Evolutionary conservation across 768 basidiomycete genomes (phyloP).

Genomic region (Leccinum fibrillosum): DNA sequence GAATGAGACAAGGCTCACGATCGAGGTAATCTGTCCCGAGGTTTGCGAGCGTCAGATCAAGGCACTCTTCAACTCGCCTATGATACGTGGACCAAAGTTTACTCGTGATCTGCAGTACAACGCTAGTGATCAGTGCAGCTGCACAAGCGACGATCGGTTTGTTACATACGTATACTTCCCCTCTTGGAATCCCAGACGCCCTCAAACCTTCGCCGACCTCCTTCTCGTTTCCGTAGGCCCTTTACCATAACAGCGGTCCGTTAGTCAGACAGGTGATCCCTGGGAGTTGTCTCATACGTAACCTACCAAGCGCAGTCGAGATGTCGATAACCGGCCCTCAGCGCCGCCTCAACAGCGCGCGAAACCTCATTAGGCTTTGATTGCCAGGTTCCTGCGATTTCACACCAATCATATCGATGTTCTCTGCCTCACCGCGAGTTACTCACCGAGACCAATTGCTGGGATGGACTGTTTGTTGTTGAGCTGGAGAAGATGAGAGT

Average conservation of each 20-base stretch:
- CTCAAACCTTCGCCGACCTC: slow-evolving; percentile 81
- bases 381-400: slow-evolving; percentile 70
- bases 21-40: slow-evolving; percentile 88
- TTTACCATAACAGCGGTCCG: slow-evolving; percentile 9
- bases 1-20: slow-evolving; percentile 40
- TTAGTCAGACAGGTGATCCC: slow-evolving; percentile 16
- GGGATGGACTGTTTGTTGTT: slow-evolving; percentile 60
- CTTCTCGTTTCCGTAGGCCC: slow-evolving; percentile 75
- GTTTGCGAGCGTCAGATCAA: slow-evolving; percentile 72
- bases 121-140: background rate
- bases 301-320: slow-evolving; percentile 64
- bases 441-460: slow-evolving; percentile 54
- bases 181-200: slow-evolving; percentile 70
- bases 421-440: slow-evolving; percentile 20
- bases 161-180: slow-evolving; percentile 60
- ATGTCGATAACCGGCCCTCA: slow-evolving; percentile 77
- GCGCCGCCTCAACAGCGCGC: slow-evolving; percentile 67
- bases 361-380: slow-evolving; percentile 69
- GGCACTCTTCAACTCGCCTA: slow-evolving; percentile 64
- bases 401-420: background rate
- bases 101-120: slow-evolving; percentile 54
- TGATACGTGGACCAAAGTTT: slow-evolving; percentile 72
- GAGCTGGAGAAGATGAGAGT: slow-evolving; percentile 51
- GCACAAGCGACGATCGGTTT: background rate
- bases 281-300: background rate